Percentiles rank a stretch among this genome's conserved stretches.
Evolutionary conservation across 495 filamentous ascomycete species (phyloP).

Genomic region (Elasticomyces elasticus): DNA sequence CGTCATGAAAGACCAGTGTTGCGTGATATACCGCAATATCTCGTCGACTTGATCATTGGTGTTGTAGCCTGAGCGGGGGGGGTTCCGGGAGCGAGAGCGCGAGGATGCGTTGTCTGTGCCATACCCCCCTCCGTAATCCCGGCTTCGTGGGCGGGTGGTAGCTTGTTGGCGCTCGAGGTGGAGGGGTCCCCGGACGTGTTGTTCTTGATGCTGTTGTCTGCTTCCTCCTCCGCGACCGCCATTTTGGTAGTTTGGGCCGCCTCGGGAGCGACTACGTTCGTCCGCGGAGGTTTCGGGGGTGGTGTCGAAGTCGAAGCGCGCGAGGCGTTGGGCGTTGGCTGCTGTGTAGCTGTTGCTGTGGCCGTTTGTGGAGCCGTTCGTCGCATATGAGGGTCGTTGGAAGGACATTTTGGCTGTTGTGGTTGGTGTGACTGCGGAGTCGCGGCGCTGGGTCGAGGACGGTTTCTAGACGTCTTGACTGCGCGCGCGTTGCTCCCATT

Average conservation of each 20-base stretch:
- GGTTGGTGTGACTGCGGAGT: neutral
- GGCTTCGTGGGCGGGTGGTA: constrained; percentile 27
- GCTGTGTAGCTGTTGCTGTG: no score
- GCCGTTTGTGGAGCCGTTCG: constrained; percentile 19
- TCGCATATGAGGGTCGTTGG: no score
- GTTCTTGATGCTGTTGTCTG: constrained; percentile 9
- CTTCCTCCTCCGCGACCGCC: no score
- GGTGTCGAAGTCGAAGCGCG: constrained; percentile 18
- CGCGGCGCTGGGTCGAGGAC: neutral
- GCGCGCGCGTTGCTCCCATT: no score
- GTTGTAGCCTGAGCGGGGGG: constrained; percentile 2
- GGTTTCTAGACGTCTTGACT: neutral
- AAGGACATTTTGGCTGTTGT: neutral
- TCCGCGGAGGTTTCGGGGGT: constrained; percentile 18
- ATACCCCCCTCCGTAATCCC: constrained; percentile 7
- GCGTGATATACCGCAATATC: constrained; percentile 61
- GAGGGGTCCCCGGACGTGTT: constrained; percentile 22
- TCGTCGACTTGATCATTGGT: constrained; percentile 35
- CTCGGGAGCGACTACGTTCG: constrained; percentile 24
- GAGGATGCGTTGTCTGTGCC: neutral
- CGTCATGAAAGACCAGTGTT: constrained; percentile 86
- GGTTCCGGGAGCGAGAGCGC: neutral
- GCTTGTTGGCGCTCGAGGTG: constrained; percentile 26
- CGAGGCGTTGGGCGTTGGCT: neutral
- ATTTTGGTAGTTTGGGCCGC: no score